Evolutionary conservation across 2,329 filamentous ascomycete species (phyloP).

Genomic region (Diplodia mutila): DNA sequence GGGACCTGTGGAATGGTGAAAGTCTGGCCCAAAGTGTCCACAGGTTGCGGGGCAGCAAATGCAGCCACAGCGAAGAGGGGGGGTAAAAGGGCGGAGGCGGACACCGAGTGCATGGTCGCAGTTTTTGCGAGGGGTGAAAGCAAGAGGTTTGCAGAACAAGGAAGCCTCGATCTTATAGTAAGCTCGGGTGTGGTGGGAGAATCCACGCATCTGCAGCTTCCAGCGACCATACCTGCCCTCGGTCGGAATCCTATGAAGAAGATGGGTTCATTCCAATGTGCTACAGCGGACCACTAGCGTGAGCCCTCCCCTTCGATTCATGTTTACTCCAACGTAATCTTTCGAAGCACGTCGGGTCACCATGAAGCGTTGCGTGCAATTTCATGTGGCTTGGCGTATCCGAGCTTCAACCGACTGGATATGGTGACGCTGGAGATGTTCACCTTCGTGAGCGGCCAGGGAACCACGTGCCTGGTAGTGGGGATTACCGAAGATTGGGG

Average conservation of each 20-base stretch:
- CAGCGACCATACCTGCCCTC: too few relatives aligned
- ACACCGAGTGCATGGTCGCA: neutral
- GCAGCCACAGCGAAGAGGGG: neutral
- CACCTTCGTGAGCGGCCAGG: neutral
- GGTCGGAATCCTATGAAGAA: too few relatives aligned
- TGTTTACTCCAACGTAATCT: too few relatives aligned
- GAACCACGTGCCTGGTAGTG: neutral
- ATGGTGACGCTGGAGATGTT: too few relatives aligned
- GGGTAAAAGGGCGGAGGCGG: neutral
- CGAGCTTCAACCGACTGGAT: too few relatives aligned
- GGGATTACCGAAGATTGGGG: neutral
- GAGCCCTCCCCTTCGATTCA: too few relatives aligned
- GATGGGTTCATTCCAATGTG: too few relatives aligned
- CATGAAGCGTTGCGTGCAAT: too few relatives aligned
- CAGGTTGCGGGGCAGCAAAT: neutral
- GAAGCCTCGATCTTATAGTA: neutral
- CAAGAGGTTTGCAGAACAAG: neutral
- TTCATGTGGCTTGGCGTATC: too few relatives aligned
- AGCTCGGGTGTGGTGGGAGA: neutral
- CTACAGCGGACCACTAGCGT: too few relatives aligned
- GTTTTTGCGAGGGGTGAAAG: neutral
- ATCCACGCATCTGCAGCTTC: neutral
- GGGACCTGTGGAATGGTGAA: slow-evolving; percentile 41
- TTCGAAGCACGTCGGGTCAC: too few relatives aligned
- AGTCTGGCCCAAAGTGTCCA: slow-evolving; percentile 1